These are phyloP conservation scores for Glycine latifolia DNA, from an alignment of 306 rosid genomes.

Conservation along the genomic window DNA sequence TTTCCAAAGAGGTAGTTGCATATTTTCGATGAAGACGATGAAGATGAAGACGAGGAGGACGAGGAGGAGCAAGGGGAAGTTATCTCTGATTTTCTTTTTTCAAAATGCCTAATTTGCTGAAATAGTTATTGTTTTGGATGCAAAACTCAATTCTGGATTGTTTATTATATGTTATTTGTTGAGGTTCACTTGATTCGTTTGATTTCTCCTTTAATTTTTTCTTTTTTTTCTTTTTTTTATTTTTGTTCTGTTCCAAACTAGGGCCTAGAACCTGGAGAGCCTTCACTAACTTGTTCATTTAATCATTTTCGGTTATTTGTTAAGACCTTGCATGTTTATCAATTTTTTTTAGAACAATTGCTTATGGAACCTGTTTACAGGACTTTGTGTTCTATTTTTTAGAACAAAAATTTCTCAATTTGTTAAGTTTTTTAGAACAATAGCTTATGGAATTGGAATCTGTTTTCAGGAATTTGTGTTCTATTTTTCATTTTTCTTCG, in stretches of 20 bases:
- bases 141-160: conserved; percentile 1
- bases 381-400: neutral
- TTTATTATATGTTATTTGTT: neutral
- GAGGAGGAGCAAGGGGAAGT: conserved; percentile 53
- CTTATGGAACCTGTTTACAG: neutral
- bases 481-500: conserved; percentile 1
- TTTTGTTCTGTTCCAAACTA: too few species aligned
- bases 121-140: neutral
- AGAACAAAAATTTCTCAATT: too few species aligned
- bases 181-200: too few species aligned
- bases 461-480: neutral
- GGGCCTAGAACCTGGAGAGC: too few species aligned
- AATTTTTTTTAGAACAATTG: too few species aligned
- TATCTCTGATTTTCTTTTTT: conserved; percentile 12
- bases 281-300: conserved; percentile 1
- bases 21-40: conserved; percentile 16
- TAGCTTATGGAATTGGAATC: neutral
- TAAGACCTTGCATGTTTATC: too few species aligned
- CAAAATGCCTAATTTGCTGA: conserved; percentile 17
- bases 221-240: too few species aligned
- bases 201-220: too few species aligned
- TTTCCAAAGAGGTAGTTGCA: too few species aligned
- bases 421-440: neutral
- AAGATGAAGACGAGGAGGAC: conserved; percentile 37
- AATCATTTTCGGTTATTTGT: neutral